phyloP scores from a whole-genome alignment of 2,329 filamentous ascomycete genomes.

The Lasiodiplodia sp. region DNA sequence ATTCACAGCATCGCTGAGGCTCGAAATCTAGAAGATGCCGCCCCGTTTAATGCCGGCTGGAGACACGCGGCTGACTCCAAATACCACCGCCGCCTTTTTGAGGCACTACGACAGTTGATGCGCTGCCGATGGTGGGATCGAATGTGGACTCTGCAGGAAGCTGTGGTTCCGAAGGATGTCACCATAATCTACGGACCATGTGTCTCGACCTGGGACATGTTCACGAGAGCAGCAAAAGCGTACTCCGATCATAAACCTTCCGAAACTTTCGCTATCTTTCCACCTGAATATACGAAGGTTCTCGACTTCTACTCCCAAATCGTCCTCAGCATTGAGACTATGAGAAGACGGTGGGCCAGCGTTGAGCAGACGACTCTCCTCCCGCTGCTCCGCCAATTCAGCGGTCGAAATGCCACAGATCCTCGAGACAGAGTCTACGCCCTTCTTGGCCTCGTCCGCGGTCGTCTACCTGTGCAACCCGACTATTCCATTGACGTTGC shows the following conservation, averaged over 20 bases:
- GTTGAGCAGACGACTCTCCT: not conserved
- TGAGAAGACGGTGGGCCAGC: slow-evolving; percentile 2
- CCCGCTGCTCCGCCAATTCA: slow-evolving; percentile 1
- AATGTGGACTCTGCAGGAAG: slow-evolving; percentile 36
- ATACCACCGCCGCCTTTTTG: slow-evolving; percentile 27
- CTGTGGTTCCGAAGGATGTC: slow-evolving; percentile 30
- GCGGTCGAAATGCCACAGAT: not conserved
- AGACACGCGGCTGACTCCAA: not conserved
- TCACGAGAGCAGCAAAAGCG: slow-evolving; percentile 27
- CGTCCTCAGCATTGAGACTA: not conserved
- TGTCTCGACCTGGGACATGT: slow-evolving; percentile 33
- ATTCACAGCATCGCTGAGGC: not conserved
- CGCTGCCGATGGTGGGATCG: slow-evolving; percentile 34
- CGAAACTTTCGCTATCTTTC: not conserved
- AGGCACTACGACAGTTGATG: slow-evolving; percentile 32
- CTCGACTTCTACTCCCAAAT: not conserved
- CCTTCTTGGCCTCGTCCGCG: not conserved
- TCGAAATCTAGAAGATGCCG: not conserved
- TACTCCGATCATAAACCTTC: slow-evolving; percentile 19
- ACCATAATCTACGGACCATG: slow-evolving; percentile 30
- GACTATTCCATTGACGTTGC: not conserved
- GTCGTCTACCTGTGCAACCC: not conserved
- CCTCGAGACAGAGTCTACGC: slow-evolving; percentile 7
- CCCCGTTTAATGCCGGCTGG: too few species aligned
- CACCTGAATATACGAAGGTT: not conserved